phyloP scores from a whole-genome alignment of 805 yeast species.

The Saturnispora bothae region DNA sequence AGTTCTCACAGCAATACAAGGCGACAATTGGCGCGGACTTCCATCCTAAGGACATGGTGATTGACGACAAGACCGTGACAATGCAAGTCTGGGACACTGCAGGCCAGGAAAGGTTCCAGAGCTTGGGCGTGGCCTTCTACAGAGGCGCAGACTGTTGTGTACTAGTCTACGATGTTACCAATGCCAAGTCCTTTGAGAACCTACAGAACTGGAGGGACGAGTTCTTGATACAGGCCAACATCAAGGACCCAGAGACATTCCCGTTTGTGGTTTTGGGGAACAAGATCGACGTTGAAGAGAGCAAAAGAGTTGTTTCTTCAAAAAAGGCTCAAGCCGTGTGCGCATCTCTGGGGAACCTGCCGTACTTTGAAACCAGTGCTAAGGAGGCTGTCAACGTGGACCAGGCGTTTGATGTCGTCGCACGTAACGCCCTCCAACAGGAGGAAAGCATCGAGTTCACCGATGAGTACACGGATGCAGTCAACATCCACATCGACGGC shows the following conservation, averaged over 20 bases:
- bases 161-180: conserved; percentile 89
- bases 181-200: conserved; percentile 84
- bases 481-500: conserved; percentile 84
- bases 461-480: conserved; percentile 94
- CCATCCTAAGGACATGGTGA: conserved; percentile 76
- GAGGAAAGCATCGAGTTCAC: conserved; percentile 85
- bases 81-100: conserved; percentile 98
- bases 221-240: conserved; percentile 86
- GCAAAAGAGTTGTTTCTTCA: conserved; percentile 60
- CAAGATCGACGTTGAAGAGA: conserved; percentile 89
- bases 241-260: conserved; percentile 86
- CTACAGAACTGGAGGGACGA: conserved; percentile 90
- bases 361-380: conserved; percentile 95
- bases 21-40: conserved; percentile 98
- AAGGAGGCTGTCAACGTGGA: conserved; percentile 94
- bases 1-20: conserved; percentile 90
- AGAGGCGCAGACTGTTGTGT: conserved; percentile 98
- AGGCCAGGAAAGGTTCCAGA: conserved; percentile 96
- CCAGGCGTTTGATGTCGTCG: conserved; percentile 91
- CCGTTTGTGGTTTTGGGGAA: conserved; percentile 94
- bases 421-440: conserved; percentile 90
- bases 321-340: conserved; percentile 39
- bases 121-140: conserved; percentile 92
- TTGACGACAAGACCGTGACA: conserved; percentile 75
- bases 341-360: conserved; percentile 52